Percentiles rank a stretch among this genome's conserved stretches.
phyloP scores from a whole-genome alignment of 495 filamentous ascomycete genomes.

The Polyplosphaeria fusca region DNA sequence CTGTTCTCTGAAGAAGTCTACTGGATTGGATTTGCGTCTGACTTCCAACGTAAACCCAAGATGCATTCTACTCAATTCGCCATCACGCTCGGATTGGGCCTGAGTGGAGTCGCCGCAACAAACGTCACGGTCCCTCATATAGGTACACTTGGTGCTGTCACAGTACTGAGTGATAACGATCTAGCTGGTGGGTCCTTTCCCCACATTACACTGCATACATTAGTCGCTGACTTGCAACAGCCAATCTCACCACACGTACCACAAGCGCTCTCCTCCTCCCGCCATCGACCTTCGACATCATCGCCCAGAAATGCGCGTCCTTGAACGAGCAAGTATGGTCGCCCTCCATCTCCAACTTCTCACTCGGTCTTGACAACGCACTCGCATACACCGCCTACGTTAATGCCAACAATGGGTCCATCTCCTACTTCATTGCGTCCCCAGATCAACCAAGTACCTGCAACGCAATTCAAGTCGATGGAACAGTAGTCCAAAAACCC shows the following conservation, averaged over 20 bases:
- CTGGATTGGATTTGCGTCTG: background rate
- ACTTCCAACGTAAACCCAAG: background rate
- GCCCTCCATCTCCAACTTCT: constrained; percentile 1
- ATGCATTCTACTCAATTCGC: background rate
- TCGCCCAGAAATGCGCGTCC: background rate
- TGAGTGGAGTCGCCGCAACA: background rate
- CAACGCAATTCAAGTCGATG: constrained; percentile 18
- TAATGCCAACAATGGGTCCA: background rate
- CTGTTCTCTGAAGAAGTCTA: background rate
- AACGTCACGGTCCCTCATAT: constrained; percentile 3
- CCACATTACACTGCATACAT: background rate
- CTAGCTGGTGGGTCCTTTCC: constrained; percentile 1
- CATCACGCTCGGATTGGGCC: background rate
- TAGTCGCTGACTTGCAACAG: background rate
- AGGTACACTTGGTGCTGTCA: background rate
- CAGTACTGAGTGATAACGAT: constrained; percentile 10
- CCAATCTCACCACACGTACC: constrained; percentile 2
- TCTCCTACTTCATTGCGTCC: constrained; percentile 3
- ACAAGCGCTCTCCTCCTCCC: constrained; percentile 3
- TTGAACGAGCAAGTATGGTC: constrained; percentile 2
- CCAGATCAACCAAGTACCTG: constrained; percentile 2
- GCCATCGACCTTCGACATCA: background rate
- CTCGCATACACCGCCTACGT: background rate
- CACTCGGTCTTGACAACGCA: background rate
- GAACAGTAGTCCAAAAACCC: background rate